Evolutionary conservation across 108 stramenopile genomes (phyloP).

Genomic region (Stephanodiscus triporus): DNA sequence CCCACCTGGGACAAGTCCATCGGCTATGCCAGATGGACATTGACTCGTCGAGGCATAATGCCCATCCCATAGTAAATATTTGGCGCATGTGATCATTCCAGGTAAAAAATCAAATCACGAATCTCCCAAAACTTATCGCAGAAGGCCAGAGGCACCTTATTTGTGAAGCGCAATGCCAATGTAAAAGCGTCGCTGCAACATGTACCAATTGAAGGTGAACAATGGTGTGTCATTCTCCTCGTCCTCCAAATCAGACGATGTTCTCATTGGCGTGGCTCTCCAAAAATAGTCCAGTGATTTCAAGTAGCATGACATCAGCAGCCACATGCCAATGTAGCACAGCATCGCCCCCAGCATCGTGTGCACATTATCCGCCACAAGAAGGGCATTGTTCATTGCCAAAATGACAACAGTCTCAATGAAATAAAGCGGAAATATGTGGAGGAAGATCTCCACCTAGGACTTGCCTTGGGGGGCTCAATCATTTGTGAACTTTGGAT

Average conservation of each 20-base stretch:
- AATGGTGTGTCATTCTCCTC: not conserved
- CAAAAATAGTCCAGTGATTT: conserved; percentile 19
- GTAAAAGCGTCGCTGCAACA: conserved; percentile 20
- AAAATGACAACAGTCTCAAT: not conserved
- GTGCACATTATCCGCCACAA: not conserved
- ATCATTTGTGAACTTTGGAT: not conserved
- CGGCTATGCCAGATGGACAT: conserved; percentile 35
- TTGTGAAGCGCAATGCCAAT: conserved; percentile 13
- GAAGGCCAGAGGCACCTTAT: conserved; percentile 15
- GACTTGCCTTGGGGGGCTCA: not conserved
- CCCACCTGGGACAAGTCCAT: conserved; percentile 39
- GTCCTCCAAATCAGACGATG: not conserved
- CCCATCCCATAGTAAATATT: conserved; percentile 22
- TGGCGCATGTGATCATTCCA: conserved; percentile 37
- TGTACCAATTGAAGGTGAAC: conserved; percentile 21
- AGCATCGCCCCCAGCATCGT: conserved; percentile 10
- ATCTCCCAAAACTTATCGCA: conserved; percentile 33
- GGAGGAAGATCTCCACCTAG: not conserved
- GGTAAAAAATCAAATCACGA: conserved; percentile 21
- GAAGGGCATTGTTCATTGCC: not conserved
- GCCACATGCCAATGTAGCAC: conserved; percentile 31
- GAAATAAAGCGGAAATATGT: not conserved
- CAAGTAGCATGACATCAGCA: conserved; percentile 22
- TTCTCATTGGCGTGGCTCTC: not conserved
- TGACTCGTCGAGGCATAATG: conserved; percentile 36